Base-by-base conservation (phyloP, 139 green algal species). In the Picochlorum sp. region DNA sequence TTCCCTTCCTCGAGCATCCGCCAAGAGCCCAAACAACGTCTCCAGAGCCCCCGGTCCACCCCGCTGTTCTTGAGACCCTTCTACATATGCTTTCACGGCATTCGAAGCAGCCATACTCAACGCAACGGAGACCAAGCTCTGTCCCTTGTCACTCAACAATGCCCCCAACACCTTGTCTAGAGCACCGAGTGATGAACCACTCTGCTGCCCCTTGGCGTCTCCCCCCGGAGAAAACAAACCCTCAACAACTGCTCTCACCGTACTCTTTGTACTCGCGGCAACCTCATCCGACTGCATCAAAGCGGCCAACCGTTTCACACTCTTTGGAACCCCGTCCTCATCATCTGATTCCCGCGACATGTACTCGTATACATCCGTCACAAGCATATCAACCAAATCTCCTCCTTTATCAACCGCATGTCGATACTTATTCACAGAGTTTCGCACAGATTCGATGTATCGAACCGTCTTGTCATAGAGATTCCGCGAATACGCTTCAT, bases 241-340 rank as follows among this genome's bases (percentile, higher is more conserved):
- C 8, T 21, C 18, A 57, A 62, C 26, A 23, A 79, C 47, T 31
- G 24, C 31, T 34, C 49, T 24, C 11, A 77, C 34, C 10, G 69
- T 69, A 10, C 65, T 38, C 16, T 73, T 37, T 3, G 63, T 63
- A 47, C 60, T 54, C 0, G 61, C 28, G 0, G 69, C 65, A 14
- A 72, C 57, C 62, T 78, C 72, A 3, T 21, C 24, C 1, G 73
- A 77, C 70, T 82, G 69, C n/a, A 76, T 37, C 14, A 83, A 65
- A 21, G 47, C 49, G 7, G 75, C 62, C 10, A 83, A 47, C 60
- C 81, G 77, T 8, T 61, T 55, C 16, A 83, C 44, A 51, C 68
- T 75, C 47, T 63, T 50, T 3, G 77, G 77, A 23, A 83, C 16
- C 26, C 76, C 65, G 8, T 58, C 23, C 47, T 54, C 47, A 18